Evolutionary conservation across 139 green algal species (phyloP).

Genomic region (Micractinium sp.): DNA sequence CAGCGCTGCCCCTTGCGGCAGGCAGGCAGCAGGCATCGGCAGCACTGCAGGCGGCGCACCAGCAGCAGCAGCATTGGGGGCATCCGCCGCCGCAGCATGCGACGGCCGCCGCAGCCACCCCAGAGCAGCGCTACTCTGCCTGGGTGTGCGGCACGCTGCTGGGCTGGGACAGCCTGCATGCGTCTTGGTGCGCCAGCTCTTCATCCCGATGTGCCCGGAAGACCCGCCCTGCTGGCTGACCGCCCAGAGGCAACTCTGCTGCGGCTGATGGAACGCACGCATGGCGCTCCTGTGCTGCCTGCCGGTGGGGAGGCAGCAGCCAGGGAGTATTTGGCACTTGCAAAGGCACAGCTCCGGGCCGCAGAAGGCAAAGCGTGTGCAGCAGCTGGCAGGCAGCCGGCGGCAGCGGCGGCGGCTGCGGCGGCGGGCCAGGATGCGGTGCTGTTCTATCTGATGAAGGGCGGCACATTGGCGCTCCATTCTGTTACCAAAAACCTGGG

Average conservation of each 20-base stretch:
- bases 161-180: neutral
- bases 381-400: neutral
- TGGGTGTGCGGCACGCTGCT: neutral
- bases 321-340: neutral
- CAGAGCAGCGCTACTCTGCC: neutral
- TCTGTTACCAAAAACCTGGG: no score
- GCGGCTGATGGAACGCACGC: neutral
- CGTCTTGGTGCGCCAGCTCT: slow-evolving; percentile 26
- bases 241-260: slow-evolving; percentile 1
- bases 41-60: neutral
- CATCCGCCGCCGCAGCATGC: neutral
- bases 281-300: neutral
- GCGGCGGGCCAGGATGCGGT: neutral
- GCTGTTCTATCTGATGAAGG: slow-evolving; percentile 2
- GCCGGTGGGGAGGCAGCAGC: neutral
- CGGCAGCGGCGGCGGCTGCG: neutral
- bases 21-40: neutral
- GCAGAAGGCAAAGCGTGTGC: neutral
- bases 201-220: slow-evolving; percentile 19
- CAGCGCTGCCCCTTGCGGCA: no score
- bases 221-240: slow-evolving; percentile 3
- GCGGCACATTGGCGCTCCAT: no score
- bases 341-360: neutral
- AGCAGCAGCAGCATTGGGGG: neutral
- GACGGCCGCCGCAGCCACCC: neutral